Conservation (phyloP, 139 green algal species). For the Monoraphidium neglectum region DNA sequence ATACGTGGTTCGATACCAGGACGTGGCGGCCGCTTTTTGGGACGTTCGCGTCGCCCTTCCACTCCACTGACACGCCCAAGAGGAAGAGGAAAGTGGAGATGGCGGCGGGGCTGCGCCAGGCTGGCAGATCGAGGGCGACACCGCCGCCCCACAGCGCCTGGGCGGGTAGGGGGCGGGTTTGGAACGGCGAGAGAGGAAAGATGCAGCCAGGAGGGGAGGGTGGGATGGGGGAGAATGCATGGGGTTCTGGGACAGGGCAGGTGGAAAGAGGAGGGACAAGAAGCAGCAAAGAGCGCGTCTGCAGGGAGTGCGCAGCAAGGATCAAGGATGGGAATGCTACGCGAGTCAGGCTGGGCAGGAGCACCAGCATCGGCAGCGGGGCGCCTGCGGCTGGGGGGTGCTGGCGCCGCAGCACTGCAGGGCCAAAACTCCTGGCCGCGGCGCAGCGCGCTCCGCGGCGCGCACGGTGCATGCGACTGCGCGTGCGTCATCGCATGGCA, state of each 20-base stretch:
- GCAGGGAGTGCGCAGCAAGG: not conserved
- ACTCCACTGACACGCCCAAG: conserved; percentile 47
- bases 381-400: too few species aligned
- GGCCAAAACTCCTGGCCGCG: too few species aligned
- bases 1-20: conserved; percentile 62
- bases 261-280: not conserved
- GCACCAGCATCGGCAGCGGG: too few species aligned
- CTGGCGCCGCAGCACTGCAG: too few species aligned
- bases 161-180: not conserved
- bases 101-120: conserved; percentile 30
- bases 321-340: too few species aligned
- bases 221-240: not conserved
- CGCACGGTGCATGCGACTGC: too few species aligned
- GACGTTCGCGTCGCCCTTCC: conserved; percentile 42
- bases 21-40: conserved; percentile 47
- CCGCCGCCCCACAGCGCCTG: conserved; percentile 10
- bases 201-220: not conserved
- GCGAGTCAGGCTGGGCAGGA: too few species aligned
- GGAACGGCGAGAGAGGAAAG: too few species aligned
- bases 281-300: not conserved
- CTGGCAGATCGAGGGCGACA: conserved; percentile 31
- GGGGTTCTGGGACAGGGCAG: too few species aligned
- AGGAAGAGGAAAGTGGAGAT: conserved; percentile 34
- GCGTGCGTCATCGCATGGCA: too few species aligned
- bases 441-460: too few species aligned